Evolutionary conservation across 768 basidiomycete species (phyloP).

Genomic region (Glaciozyma antarctica): DNA sequence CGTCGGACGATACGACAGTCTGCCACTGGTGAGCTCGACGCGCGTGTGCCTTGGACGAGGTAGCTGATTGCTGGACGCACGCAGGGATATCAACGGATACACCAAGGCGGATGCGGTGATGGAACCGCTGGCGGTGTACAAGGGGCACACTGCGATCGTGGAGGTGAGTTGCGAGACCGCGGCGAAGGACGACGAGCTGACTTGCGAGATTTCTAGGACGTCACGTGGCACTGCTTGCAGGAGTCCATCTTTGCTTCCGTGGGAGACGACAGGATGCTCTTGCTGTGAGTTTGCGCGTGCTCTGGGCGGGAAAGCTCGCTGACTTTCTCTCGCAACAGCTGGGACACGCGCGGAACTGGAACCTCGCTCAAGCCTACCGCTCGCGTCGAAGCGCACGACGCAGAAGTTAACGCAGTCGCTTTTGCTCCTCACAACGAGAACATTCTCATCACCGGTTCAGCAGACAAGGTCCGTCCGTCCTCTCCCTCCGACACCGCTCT

Average conservation of each 20-base stretch:
- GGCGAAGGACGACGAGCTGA: slow-evolving; percentile 2
- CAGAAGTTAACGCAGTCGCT: slow-evolving; percentile 81
- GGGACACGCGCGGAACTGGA: slow-evolving; percentile 71
- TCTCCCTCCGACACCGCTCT: not conserved
- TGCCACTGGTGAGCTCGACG: slow-evolving; percentile 66
- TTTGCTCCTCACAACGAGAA: slow-evolving; percentile 75
- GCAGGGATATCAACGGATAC: slow-evolving; percentile 86
- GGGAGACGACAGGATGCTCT: slow-evolving; percentile 86
- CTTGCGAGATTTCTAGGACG: slow-evolving; percentile 54
- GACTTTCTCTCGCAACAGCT: slow-evolving; percentile 46
- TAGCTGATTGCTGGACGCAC: not conserved
- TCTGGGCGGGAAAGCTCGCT: slow-evolving; percentile 4
- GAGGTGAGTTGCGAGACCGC: slow-evolving; percentile 52
- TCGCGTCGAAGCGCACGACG: slow-evolving; percentile 73
- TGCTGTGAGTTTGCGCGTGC: slow-evolving; percentile 56
- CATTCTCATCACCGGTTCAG: slow-evolving; percentile 79
- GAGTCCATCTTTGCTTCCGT: slow-evolving; percentile 87
- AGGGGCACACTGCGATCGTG: slow-evolving; percentile 82
- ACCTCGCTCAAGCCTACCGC: slow-evolving; percentile 50
- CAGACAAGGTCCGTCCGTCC: slow-evolving; percentile 63
- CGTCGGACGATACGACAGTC: slow-evolving; percentile 90
- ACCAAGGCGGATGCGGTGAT: slow-evolving; percentile 61
- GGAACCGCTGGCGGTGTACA: slow-evolving; percentile 75
- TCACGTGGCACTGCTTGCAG: slow-evolving; percentile 81
- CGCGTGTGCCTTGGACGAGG: not conserved